These are phyloP conservation scores for Ustilago xerochloae DNA, from an alignment of 1,284 basidiomycete species.

Conservation along the genomic window DNA sequence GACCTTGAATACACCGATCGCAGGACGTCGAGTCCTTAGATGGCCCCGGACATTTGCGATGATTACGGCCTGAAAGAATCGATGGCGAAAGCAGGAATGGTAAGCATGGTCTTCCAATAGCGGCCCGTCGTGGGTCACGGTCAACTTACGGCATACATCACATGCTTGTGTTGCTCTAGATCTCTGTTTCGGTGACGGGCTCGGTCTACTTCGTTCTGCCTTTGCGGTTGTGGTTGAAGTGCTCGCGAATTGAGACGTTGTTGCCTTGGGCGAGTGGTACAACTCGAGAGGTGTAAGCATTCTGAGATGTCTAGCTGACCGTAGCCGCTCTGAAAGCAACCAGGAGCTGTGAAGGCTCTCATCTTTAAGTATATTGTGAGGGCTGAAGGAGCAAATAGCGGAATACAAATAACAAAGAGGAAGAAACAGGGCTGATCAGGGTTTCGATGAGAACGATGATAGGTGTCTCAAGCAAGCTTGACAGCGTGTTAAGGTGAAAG, in stretches of 20 bases:
- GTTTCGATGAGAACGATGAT: too few species aligned
- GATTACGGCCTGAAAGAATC: constrained; percentile 18
- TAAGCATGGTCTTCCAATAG: too few species aligned
- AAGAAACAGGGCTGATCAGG: neutral
- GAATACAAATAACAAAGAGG: neutral
- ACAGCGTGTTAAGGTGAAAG: too few species aligned
- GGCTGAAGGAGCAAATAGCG: neutral
- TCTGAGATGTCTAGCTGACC: neutral
- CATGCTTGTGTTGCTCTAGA: constrained; percentile 21
- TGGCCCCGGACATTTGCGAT: constrained; percentile 39
- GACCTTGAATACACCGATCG: constrained; percentile 9
- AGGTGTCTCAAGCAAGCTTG: too few species aligned
- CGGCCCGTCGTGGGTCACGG: too few species aligned
- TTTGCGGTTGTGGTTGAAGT: neutral
- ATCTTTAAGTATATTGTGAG: neutral
- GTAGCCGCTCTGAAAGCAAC: neutral
- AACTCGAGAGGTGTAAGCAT: constrained; percentile 8
- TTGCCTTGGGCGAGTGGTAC: constrained; percentile 11
- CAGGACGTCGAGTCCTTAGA: constrained; percentile 9
- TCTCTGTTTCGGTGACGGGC: constrained; percentile 5
- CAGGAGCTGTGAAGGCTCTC: too few species aligned
- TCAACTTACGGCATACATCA: constrained; percentile 36
- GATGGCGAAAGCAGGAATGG: neutral
- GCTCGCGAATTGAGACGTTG: neutral
- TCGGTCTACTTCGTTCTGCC: neutral